Base-by-base conservation (phyloP, 2,329 filamentous ascomycete species). In the Aspergillus ochraceus region DNA sequence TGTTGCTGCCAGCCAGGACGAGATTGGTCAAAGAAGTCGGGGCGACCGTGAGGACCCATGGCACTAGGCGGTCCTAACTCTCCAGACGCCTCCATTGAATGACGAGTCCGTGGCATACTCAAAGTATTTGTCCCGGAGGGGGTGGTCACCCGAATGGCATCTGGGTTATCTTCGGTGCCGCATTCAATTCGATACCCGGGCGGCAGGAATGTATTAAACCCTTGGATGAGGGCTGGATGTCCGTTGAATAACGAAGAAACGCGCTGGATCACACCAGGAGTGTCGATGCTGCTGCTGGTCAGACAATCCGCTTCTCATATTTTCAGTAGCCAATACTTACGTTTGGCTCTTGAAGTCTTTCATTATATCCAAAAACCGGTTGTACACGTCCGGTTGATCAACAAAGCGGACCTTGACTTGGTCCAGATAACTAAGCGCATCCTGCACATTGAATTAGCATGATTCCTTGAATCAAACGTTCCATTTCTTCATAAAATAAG, bases 291-390 rank as follows among this genome's bases (percentile, higher is more conserved):
- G 64, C 42, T 26, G 11, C 51, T 55, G 54, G 68, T 66, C 60
- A 68, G 62, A 55, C 36, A 52, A 36, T 20, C 22, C 30, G 47
- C 22, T 32, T 54, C 32, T 20, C 17, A 26, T 24, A 55, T 8
- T 8, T 2, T 42, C 20, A 36, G 52, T 60, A 56, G 29, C 49
- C 46, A 49, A 51, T 57, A 84, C 90, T 79, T 81, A 93, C 86
- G 93, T 92, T 79, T 97, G 94, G 70, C 92, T 97, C 79, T 99
- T 99, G 76, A 99, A 99, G 69, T 99, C 95, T 73, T 99, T 99
- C 95, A 99, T 99, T 52, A 99, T 99, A 69, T 99, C 95, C 50
- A 99, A 80, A 69, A 99, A 98, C 42, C 91, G 85, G 71, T 98
- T 98, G 71, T 99, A 99, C 0, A 99, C 95, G 75, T 98, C 94